Conservation (phyloP, 140 eudicot species). For the Bidens hawaiensis region DNA sequence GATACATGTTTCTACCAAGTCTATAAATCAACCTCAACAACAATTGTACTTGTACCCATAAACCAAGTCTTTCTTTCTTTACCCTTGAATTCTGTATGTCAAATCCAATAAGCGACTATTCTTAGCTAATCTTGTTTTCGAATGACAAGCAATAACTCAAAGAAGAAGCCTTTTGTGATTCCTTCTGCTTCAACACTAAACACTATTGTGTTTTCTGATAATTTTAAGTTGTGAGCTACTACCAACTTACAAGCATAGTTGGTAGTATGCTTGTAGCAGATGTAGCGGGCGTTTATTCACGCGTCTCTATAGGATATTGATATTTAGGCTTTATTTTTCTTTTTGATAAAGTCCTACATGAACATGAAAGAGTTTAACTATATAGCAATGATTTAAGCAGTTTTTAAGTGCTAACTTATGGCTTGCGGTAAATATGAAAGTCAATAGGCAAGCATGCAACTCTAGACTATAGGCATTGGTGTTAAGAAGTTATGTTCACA, state of each 20-base stretch:
- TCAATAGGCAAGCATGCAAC: too few relatives aligned
- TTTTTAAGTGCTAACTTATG: too few relatives aligned
- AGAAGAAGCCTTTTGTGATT: not conserved
- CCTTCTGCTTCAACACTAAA: not conserved
- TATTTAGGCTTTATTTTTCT: too few relatives aligned
- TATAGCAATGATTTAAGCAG: too few relatives aligned
- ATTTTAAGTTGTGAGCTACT: not conserved
- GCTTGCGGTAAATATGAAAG: too few relatives aligned
- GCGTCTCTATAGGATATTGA: not conserved
- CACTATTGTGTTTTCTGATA: not conserved
- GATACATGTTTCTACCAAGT: not conserved
- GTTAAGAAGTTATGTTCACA: not conserved
- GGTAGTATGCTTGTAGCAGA: too few relatives aligned
- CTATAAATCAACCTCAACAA: not conserved
- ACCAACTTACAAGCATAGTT: not conserved
- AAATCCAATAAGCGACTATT: not conserved
- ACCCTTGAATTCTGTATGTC: not conserved
- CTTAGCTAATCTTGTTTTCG: not conserved
- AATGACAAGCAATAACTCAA: not conserved
- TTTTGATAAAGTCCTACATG: too few relatives aligned
- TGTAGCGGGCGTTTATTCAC: too few relatives aligned
- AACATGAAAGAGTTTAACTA: too few relatives aligned
- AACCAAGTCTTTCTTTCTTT: not conserved
- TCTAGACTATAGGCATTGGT: too few relatives aligned
- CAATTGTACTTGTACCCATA: not conserved